Percentiles rank a stretch among this genome's conserved stretches.
phyloP scores from a whole-genome alignment of 768 basidiomycete species.

The Gautieria morchelliformis region DNA sequence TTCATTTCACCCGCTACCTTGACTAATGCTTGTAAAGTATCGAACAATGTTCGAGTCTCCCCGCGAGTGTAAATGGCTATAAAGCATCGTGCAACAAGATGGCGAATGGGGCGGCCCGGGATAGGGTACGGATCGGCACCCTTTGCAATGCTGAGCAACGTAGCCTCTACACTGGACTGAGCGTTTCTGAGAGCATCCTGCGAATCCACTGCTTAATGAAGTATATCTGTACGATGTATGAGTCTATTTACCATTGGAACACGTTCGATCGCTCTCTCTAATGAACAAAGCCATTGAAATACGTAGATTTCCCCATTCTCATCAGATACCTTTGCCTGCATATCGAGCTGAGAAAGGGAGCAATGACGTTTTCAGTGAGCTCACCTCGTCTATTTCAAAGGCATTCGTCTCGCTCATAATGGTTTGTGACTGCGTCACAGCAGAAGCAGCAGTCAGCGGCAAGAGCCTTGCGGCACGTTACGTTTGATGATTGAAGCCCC shows the following conservation, averaged over 20 bases:
- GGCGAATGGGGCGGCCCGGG: conserved; percentile 81
- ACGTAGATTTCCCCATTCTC: conserved; percentile 78
- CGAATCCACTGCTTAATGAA: not conserved
- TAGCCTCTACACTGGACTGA: conserved; percentile 53
- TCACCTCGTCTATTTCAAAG: conserved; percentile 7
- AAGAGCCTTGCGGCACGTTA: too few relatives aligned
- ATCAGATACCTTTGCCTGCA: conserved; percentile 53
- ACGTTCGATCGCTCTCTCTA: conserved; percentile 47
- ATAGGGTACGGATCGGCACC: conserved; percentile 59
- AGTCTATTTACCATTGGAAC: conserved; percentile 40
- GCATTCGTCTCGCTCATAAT: conserved; percentile 1
- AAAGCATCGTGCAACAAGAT: conserved; percentile 70
- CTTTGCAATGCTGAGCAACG: conserved; percentile 58
- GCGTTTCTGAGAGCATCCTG: conserved; percentile 60
- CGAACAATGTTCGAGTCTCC: conserved; percentile 80
- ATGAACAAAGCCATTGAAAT: conserved; percentile 71
- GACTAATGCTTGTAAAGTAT: conserved; percentile 71
- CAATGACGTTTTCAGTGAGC: not conserved
- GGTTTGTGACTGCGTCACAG: not conserved
- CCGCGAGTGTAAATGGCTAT: conserved; percentile 64
- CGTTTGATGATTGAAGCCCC: too few relatives aligned
- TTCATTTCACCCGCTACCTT: conserved; percentile 70
- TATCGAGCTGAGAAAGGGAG: not conserved
- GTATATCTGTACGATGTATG: not conserved
- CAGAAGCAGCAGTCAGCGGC: too few relatives aligned